Base-by-base conservation (phyloP, 345 rosid species). In the Hirschfeldia incana region DNA sequence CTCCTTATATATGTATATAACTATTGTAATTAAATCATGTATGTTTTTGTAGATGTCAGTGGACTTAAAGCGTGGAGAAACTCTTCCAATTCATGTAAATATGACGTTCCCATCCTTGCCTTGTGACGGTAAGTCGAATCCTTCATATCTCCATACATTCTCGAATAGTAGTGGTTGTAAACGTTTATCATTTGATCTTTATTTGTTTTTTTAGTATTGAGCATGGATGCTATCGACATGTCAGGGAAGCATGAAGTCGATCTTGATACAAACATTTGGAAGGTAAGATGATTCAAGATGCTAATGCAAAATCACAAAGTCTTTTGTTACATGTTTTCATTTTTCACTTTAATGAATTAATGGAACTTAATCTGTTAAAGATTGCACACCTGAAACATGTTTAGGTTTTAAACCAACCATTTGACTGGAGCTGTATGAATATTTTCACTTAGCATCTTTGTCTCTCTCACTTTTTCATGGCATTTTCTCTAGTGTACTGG, bases 221-320 rank as follows among this genome's bases (percentile, higher is more conserved):
- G 99, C 69, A 85, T 96, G 68, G 99, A 96, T 84, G 99, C 99
- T 72, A 93, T 93, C 84, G 98, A 96, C 82, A 92, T 96, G 99
- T 96, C 99, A 3, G 99, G 99, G 73, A 96, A 93, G 86, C 99
- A 96, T 83, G 98, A 96, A 92, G 99, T 96, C 67, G 99, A 96
- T 88, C 97, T 96, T 8, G 97, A 93, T 81, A 96, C 98, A 67
- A 93, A 87, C 82, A 89, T 96, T 80, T 96, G 98, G 99, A 96
- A 96, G 84, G 99, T 96, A 86, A 81, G 84, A 63, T 72, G 42
- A 69, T 61, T 68, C 36, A 44, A 68, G 59, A 74, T 67, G 70
- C 44, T 33, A 16, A 9, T 64, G 44, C 72, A 70, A 32, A 69
- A 51, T 70, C 44, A 53, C 13, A 44, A 13, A 46, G 60, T 51